Evolutionary conservation across 192 early-diverging fungal species (phyloP), one percentile per base, ranked within the genome.

Genomic region (Pilaira anomala): DNA sequence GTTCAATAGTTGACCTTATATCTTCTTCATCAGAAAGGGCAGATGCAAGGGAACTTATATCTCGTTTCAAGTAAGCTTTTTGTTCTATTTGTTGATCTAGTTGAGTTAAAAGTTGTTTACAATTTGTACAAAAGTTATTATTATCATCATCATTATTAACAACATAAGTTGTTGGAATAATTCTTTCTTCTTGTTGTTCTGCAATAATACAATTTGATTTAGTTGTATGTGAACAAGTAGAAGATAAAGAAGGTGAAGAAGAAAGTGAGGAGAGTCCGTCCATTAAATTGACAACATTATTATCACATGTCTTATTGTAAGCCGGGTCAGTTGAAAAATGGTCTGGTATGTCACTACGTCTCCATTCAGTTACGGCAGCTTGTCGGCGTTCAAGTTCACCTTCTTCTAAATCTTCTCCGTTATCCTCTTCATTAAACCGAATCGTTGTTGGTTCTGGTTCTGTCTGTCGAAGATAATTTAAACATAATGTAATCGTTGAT

Each of bases 71-170:
- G 25, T 76, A 79, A 12, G 78, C 75, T 24, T 73, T 68, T 54
- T 79, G 71, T 59, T 79, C 78, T 29, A 79, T 71, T 54, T 79
- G 78, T 42, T 79, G 78, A 60, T 79, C 78, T 8, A 76, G 67
- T 57, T 79, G 78, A 21, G 67, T 46, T 21, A 79, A 60, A 39
- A 79, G 59, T 24, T 70, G 68, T 60, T 71, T 63, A 62, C 78
- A 79, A 48, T 76, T 79, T 21, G 67, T 44, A 58, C 78, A 79
- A 48, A 68, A 69, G 12, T 58, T 14, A 22, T 49, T 61, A 45
- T 33, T 16, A 29, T 9, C 26, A 26, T 41, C 25, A 44, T 46
- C 48, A 7, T 41, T 24, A 7, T 49, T 22, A 13, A 42, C 24
- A 24, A 19, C 29, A 26, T 60, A 28, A 57, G 19, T 33, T 14